Conservation (phyloP, 257 asterid genomes). For the Scutellaria baicalensis region DNA sequence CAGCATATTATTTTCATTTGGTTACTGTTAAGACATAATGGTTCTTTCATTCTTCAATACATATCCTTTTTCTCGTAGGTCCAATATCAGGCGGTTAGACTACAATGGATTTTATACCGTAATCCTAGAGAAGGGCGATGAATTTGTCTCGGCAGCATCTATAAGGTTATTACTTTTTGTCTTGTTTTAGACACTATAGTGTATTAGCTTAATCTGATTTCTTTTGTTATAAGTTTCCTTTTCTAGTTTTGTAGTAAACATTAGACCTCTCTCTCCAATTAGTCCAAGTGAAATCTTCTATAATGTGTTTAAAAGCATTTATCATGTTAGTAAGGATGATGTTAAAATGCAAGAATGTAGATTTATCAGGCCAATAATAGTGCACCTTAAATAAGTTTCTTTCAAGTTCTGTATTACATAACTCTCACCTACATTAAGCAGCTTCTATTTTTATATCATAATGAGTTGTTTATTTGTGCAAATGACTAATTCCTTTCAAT, state of each 20-base stretch:
- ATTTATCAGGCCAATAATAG: constrained; percentile 3
- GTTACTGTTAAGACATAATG: background rate
- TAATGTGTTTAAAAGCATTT: background rate
- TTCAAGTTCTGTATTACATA: background rate
- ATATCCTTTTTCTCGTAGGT: constrained; percentile 36
- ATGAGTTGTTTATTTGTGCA: constrained; percentile 4
- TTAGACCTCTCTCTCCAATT: constrained; percentile 10
- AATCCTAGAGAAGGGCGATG: constrained; percentile 82
- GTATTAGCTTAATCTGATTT: background rate
- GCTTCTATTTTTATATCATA: background rate
- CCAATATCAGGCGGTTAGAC: constrained; percentile 84
- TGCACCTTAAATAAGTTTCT: background rate
- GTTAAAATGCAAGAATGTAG: background rate
- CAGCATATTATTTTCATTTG: background rate
- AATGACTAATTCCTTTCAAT: constrained; percentile 11
- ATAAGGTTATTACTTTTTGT: constrained; percentile 51
- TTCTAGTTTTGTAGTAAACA: background rate
- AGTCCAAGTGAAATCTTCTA: background rate
- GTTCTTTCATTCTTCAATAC: constrained; percentile 15
- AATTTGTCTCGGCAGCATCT: constrained; percentile 75
- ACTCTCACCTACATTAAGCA: background rate
- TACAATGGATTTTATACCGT: constrained; percentile 66
- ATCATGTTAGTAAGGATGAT: background rate
- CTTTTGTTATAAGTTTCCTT: background rate
- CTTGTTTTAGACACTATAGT: background rate